Evolutionary conservation across 495 filamentous ascomycete species (phyloP), one percentile per base, ranked within the genome.

Genomic region (Immersiella caudata): DNA sequence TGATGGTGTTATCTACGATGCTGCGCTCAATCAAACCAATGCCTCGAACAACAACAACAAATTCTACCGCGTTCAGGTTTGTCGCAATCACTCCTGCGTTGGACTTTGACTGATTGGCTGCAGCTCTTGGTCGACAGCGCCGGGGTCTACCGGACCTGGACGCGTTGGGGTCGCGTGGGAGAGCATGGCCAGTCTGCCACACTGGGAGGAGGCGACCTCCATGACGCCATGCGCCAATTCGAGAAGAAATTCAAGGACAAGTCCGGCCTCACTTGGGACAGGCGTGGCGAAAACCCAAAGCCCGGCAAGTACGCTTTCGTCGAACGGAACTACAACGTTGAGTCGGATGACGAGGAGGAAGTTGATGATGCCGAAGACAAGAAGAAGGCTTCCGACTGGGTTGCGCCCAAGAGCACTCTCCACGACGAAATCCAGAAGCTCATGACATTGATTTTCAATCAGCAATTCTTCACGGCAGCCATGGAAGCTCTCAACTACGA

Each of bases 381-480:
- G n/a, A 73, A 75, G 16, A 69, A 73, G 59, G 79, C 82, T 4
- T 74, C 76, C 9, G 70, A 70, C 9, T 72, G 76, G 52, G 63
- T 78, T 27, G 65, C 73, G 0, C 73, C 78, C 0, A 78, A 87
- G 67, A 89, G 85, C 64, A 83, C 80, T n/a, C 78, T 96, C 7
- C 68, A 83, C 0, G 78, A 79, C 14, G 81, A 85, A 0, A 74
- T 91, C 6, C 89, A 93, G 67, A 75, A 83, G 6, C 79, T 97
- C 16, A 89, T 96, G 83, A 72, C 85, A 36, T 84, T 96, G 64
- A 94, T 97, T 66, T 97, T 97, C 83, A 94, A 95, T 71, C 80
- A 85, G 62, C 71, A 88, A 49, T 85, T 88, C 70, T 89, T 93
- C 75, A 74, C 82, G n/a, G 79, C 81, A 3, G 82, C 86, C 3